Base-by-base conservation (phyloP, 305 asterid genomes). In the Fraxinus latifolia region DNA sequence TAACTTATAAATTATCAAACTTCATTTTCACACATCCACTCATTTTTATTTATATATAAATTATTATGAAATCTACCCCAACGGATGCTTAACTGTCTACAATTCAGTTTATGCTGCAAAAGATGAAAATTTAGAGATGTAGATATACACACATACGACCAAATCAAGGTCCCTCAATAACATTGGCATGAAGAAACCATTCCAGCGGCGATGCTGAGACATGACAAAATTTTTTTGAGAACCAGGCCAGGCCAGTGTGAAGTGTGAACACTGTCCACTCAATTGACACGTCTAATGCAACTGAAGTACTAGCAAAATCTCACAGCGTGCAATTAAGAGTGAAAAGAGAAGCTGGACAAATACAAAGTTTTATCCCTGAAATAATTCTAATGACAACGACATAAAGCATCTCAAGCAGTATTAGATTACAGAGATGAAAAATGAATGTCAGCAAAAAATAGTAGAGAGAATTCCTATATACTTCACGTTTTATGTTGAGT, bases 401-500 rank as follows among this genome's bases (percentile, higher is more conserved):
- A 27, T 27, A 47, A 42, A 47, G 55, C 76, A 74, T 79, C 53
- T 73, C 80, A 79, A 82, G 77, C 68, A 74, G 34, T 23, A 65
- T 25, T 60, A 21, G 71, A 44, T 44, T 44, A 47, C 60, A 0
- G 15, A 9, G 33, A 62, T 62, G 31, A 62, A 60, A 34, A 78
- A 25, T n/a, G 74, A 29, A 27, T 9, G 74, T 25, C 19, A 67
- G 15, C 8, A 3, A 12, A 67, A 29, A 60, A 19, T 2, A 77
- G 58, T 27, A 67, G 17, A 17, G 21, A 53, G 7, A 44, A 27
- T 47, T 68, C 36, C 31, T 47, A 3, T 80, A 15, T 88, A 96
- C 98, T 97, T 93, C 90, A 50, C 83, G 85, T 86, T 93, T 85
- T 21, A 83, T 25, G 73, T 77, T 86, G 81, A 96, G 74, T 37